These are phyloP conservation scores for Mycena vitilis DNA, from an alignment of 768 basidiomycete species.

Conservation along the genomic window DNA sequence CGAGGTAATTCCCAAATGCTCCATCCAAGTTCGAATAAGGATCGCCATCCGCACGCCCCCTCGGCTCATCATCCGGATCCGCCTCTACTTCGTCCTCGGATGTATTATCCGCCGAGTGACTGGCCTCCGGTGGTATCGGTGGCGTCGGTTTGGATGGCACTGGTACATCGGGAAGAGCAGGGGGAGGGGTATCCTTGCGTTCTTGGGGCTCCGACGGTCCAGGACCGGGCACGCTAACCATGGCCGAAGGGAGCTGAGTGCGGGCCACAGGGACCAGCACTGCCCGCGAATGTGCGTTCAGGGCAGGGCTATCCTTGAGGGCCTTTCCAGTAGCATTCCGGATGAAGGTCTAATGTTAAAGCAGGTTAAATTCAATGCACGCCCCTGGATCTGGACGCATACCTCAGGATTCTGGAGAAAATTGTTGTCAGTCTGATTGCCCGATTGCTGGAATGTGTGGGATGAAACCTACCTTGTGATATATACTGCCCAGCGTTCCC, in stretches of 20 bases:
- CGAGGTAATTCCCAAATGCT: conserved; percentile 79
- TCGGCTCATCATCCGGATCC: conserved; percentile 56
- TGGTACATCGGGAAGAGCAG: conserved; percentile 40
- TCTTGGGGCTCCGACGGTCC: conserved; percentile 65
- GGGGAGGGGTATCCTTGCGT: conserved; percentile 38
- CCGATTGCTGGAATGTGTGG: not conserved
- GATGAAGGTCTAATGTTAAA: conserved; percentile 87
- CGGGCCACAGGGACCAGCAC: conserved; percentile 74
- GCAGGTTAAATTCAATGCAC: conserved; percentile 1
- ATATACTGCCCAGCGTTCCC: conserved; percentile 93
- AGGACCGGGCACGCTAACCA: conserved; percentile 69
- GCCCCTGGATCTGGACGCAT: conserved; percentile 30
- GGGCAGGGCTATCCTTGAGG: conserved; percentile 87
- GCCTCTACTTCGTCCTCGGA: conserved; percentile 51
- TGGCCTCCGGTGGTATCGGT: conserved; percentile 44
- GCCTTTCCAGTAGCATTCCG: conserved; percentile 88
- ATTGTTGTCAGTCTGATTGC: conserved; percentile 2
- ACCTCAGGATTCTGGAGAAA: conserved; percentile 80
- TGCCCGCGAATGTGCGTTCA: conserved; percentile 84
- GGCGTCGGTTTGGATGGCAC: conserved; percentile 47
- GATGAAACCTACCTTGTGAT: conserved; percentile 73
- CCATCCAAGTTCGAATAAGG: conserved; percentile 87
- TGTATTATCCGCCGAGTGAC: conserved; percentile 34
- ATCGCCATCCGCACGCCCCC: conserved; percentile 54
- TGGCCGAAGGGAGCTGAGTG: conserved; percentile 56